phyloP scores from a whole-genome alignment of 1,139 yeast genomes.

The Candida sp. region DNA sequence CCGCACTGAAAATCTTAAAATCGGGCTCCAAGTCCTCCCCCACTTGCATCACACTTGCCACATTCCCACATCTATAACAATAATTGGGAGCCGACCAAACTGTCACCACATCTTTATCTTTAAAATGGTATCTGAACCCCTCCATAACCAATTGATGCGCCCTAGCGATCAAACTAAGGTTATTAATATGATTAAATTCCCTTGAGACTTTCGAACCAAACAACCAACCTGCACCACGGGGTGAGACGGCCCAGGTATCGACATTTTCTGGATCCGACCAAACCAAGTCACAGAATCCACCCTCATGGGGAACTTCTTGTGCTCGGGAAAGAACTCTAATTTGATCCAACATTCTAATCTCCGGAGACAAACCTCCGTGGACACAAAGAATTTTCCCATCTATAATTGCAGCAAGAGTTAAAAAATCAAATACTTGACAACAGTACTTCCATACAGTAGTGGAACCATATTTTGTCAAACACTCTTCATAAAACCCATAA shows the following conservation, averaged over 20 bases:
- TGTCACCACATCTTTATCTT: slow-evolving; percentile 92
- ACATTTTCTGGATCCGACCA: slow-evolving; percentile 99
- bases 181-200: slow-evolving; percentile 92
- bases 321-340: slow-evolving; percentile 92
- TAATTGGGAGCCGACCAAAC: slow-evolving; percentile 99
- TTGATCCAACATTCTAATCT: slow-evolving; percentile 94
- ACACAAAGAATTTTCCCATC: slow-evolving; percentile 93
- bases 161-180: slow-evolving; percentile 82
- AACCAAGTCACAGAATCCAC: slow-evolving; percentile 95
- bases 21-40: slow-evolving; percentile 85
- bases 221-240: slow-evolving; percentile 98
- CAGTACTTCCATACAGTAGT: slow-evolving; percentile 99
- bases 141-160: slow-evolving; percentile 99
- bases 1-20: slow-evolving; percentile 93
- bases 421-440: slow-evolving; percentile 92
- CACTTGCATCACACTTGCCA: slow-evolving; percentile 96
- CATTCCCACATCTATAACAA: slow-evolving; percentile 97
- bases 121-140: slow-evolving; percentile 93
- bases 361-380: slow-evolving; percentile 98
- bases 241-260: slow-evolving; percentile 98
- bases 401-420: slow-evolving; percentile 90
- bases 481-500: slow-evolving; percentile 90
- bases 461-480: slow-evolving; percentile 87
- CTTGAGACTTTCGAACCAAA: slow-evolving; percentile 92
- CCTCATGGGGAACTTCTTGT: slow-evolving; percentile 98